Conservation (phyloP, 495 filamentous ascomycete species). For the Aspergillus leporis region DNA sequence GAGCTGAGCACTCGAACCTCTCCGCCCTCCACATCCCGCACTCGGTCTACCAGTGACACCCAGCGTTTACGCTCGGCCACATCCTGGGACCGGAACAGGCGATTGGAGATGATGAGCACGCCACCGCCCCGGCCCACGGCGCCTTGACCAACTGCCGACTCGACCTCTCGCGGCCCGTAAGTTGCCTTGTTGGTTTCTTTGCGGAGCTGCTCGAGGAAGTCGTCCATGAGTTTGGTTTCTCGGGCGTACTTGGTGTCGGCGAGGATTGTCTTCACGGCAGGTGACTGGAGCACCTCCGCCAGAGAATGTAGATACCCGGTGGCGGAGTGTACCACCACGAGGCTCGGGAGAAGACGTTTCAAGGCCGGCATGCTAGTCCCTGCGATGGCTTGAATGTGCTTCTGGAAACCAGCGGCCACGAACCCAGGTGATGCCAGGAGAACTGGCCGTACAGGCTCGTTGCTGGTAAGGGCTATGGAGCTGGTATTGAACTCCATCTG, state of each 20-base stretch:
- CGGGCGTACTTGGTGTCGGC: slow-evolving; percentile 82
- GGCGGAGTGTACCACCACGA: slow-evolving; percentile 79
- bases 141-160: slow-evolving; percentile 81
- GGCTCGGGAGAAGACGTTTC: slow-evolving; percentile 64
- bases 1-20: slow-evolving; percentile 86
- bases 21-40: slow-evolving; percentile 80
- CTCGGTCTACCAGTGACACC: slow-evolving; percentile 85
- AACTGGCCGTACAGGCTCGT: slow-evolving; percentile 59
- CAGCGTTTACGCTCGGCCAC: slow-evolving; percentile 77
- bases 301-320: slow-evolving; percentile 83
- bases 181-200: slow-evolving; percentile 89
- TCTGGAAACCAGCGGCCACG: slow-evolving; percentile 75
- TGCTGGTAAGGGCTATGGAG: slow-evolving; percentile 37
- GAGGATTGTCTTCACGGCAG: slow-evolving; percentile 72
- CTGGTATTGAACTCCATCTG: slow-evolving; percentile 71
- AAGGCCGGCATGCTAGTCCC: slow-evolving; percentile 51
- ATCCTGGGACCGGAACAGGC: slow-evolving; percentile 80
- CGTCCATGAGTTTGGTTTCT: slow-evolving; percentile 84
- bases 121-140: slow-evolving; percentile 86
- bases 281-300: slow-evolving; percentile 79
- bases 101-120: slow-evolving; percentile 80
- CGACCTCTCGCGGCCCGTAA: slow-evolving; percentile 86
- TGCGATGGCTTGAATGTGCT: slow-evolving; percentile 74
- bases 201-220: slow-evolving; percentile 74
- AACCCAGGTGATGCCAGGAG: slow-evolving; percentile 90